These are phyloP conservation scores for Pezicula radicicola DNA, from an alignment of 2,329 filamentous ascomycete genomes.

Conservation along the genomic window DNA sequence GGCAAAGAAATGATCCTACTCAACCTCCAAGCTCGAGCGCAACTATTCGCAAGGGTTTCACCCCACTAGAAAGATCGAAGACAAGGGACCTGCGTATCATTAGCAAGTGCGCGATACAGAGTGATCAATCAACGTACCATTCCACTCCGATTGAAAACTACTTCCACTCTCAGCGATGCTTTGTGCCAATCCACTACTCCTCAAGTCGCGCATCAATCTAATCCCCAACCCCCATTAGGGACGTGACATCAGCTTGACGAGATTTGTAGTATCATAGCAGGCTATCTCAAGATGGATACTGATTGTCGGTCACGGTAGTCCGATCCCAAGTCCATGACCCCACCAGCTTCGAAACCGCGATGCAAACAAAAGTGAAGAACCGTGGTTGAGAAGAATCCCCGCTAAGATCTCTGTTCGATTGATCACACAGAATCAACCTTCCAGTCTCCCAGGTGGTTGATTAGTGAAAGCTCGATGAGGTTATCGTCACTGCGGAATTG, in stretches of 20 bases:
- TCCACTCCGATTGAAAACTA: constrained; percentile 36
- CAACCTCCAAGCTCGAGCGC: constrained; percentile 9
- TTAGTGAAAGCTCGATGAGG: constrained; percentile 29
- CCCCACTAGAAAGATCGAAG: constrained; percentile 1
- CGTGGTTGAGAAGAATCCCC: constrained; percentile 9
- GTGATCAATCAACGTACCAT: constrained; percentile 18
- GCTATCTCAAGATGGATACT: constrained; percentile 25
- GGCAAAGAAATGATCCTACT: constrained; percentile 18
- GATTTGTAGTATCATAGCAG: constrained; percentile 8
- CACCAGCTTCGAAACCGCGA: constrained; percentile 5
- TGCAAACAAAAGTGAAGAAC: constrained; percentile 2
- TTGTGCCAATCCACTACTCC: constrained; percentile 8
- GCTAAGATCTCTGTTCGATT: constrained; percentile 35
- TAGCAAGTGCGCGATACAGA: constrained; percentile 2
- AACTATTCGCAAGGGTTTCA: constrained; percentile 3
- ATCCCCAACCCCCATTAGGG: constrained; percentile 16
- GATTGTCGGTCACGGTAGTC: constrained; percentile 26
- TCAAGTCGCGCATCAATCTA: constrained; percentile 5
- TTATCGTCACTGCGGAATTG: constrained; percentile 30
- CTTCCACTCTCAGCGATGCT: constrained; percentile 24
- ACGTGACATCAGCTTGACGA: constrained; percentile 8
- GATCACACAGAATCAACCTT: constrained; percentile 27
- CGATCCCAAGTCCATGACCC: constrained; percentile 2
- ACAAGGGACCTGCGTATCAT: constrained; percentile 10
- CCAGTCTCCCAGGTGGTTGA: constrained; percentile 17